Evolutionary conservation across 139 green algal species (phyloP).

Genomic region (Diplosphaera chodatii): DNA sequence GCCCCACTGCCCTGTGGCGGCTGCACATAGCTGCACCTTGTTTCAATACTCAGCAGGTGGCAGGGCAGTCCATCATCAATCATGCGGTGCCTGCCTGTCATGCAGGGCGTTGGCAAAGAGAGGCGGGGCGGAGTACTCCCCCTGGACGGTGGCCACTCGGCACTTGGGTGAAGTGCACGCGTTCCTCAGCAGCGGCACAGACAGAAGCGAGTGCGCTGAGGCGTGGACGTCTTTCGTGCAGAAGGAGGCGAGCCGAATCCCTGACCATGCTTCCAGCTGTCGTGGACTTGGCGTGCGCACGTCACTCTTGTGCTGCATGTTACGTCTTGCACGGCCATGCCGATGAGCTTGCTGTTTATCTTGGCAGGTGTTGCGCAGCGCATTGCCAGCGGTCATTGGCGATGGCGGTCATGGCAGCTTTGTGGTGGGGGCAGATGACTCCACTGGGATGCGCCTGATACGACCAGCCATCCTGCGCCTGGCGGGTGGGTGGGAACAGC

Average conservation of each 20-base stretch:
- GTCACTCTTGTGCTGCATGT: no score
- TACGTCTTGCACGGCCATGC: no score
- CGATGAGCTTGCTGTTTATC: no score
- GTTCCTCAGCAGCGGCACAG: constrained; percentile 14
- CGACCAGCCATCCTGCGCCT: constrained; percentile 6
- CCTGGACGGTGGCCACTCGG: constrained; percentile 31
- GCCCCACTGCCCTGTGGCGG: no score
- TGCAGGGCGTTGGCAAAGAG: constrained; percentile 6
- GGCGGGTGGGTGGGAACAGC: no score
- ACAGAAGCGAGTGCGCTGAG: neutral
- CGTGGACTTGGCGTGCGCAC: no score
- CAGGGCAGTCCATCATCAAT: no score
- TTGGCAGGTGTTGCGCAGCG: neutral
- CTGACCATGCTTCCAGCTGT: no score
- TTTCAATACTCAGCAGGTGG: no score
- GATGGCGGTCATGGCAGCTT: constrained; percentile 1
- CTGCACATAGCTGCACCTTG: no score
- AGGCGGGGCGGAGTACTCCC: constrained; percentile 20
- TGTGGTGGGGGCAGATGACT: neutral
- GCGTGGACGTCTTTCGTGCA: neutral
- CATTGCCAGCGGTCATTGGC: neutral
- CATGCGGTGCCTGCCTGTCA: no score
- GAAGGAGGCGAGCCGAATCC: neutral
- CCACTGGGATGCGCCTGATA: constrained; percentile 12
- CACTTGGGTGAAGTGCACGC: constrained; percentile 16